Base-by-base conservation (phyloP, 345 rosid species). In the Salix suchowensis region DNA sequence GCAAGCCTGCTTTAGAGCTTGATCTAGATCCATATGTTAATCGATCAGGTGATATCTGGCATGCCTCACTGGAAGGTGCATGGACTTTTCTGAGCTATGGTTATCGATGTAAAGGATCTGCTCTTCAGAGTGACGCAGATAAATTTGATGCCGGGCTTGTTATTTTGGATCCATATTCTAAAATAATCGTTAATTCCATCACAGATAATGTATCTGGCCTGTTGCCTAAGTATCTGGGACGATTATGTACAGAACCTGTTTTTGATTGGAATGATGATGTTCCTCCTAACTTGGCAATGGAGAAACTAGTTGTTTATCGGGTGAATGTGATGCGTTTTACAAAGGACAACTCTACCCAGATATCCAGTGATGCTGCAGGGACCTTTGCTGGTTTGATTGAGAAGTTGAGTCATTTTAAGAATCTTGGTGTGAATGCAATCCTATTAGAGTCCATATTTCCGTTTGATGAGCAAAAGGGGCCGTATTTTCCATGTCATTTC, bases 11-110 rank as follows among this genome's bases (percentile, higher is more conserved):
- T 73, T 76, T 96, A 75, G 96, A 91, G 91, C 91, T 93, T 80
- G 97, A 93, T 86, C 96, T 96, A 11, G 95, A 96, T 82, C 93
- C 96, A 2, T 87, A 87, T 74, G 92, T 92, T 65, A 89, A 96
- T 82, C 88, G 92, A 81, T 82, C 96, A 26, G 97, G 99, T 80
- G 94, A 93, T 80, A 79, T 88, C 44, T 92, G 99, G 96, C 99
- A 91, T 85, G 94, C 91, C 50, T 88, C 90, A 2, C 12, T 92
- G 40, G 94, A 88, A 37, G 82, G 79, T 21, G 46, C 91, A 4
- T 80, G 86, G 88, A 84, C 65, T 50, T 92, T 84, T 72, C 79
- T 74, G 54, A 87, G 90, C 81, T 91, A 93, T 72, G 90, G 92
- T 55, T 96, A 86, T 82, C 85, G 78, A 58, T 89, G 91, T 87